Conservation (phyloP, 108 stramenopile species). For the Nitzschia inconspicua region DNA sequence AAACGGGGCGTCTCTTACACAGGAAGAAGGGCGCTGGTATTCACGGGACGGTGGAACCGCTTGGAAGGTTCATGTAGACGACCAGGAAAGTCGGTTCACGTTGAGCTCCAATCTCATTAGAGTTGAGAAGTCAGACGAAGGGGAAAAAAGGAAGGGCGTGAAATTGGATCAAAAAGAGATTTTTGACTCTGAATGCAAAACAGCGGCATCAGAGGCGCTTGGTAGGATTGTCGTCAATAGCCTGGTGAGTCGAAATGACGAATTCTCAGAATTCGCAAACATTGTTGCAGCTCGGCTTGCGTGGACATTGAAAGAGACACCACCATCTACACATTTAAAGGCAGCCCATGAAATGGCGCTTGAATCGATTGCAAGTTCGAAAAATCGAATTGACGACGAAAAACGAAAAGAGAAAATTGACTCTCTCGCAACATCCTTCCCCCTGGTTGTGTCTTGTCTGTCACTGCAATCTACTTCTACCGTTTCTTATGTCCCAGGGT, state of each 20-base stretch:
- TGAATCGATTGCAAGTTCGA: conserved; percentile 41
- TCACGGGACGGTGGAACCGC: conserved; percentile 78
- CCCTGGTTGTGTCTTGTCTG: conserved; percentile 71
- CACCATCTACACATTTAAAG: conserved; percentile 37
- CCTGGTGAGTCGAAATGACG: conserved; percentile 35
- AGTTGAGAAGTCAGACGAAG: neutral
- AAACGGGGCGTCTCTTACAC: conserved; percentile 75
- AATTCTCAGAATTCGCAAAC: conserved; percentile 55
- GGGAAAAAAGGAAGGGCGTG: neutral
- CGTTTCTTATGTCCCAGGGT: conserved; percentile 5
- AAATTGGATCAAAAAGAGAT: conserved; percentile 37
- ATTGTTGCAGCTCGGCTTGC: conserved; percentile 66
- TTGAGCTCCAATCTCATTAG: conserved; percentile 11
- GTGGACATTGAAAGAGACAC: conserved; percentile 59
- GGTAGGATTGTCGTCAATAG: conserved; percentile 58
- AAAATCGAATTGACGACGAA: conserved; percentile 22
- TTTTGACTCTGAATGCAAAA: conserved; percentile 59
- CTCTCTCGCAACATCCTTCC: conserved; percentile 44
- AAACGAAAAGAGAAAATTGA: conserved; percentile 21
- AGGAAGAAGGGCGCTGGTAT: conserved; percentile 85
- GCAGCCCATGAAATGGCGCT: conserved; percentile 41
- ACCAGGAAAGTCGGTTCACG: conserved; percentile 11
- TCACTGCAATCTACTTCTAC: conserved; percentile 47
- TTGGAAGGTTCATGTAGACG: conserved; percentile 34
- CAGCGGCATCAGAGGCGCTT: conserved; percentile 75